Evolutionary conservation across 257 asterid genomes (phyloP).

Genomic region (Solanum sejunctum): DNA sequence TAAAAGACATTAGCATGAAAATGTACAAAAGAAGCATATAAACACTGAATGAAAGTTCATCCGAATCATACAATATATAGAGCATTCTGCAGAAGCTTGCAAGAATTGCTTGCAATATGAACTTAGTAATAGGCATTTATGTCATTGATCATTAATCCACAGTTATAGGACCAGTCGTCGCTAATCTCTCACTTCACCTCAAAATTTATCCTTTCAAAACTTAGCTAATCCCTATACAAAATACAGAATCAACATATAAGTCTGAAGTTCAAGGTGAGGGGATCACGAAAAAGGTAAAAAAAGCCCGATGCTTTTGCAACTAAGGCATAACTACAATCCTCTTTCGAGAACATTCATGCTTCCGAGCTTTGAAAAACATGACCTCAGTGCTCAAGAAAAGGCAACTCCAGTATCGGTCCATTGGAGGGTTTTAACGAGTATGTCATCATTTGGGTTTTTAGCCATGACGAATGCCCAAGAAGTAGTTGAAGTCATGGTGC

Average conservation of each 20-base stretch:
- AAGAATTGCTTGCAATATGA: neutral
- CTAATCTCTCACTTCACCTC: neutral
- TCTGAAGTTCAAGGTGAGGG: neutral
- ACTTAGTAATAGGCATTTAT: neutral
- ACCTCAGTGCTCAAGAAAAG: neutral
- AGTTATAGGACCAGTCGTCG: neutral
- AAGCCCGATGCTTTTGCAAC: neutral
- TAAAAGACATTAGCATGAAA: neutral
- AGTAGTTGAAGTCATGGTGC: slow-evolving; percentile 86
- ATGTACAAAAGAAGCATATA: neutral
- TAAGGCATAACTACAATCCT: neutral
- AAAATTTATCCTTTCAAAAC: neutral
- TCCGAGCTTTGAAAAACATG: neutral
- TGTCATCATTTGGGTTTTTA: neutral
- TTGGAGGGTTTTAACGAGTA: neutral
- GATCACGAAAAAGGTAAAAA: neutral
- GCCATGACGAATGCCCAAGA: slow-evolving; percentile 56
- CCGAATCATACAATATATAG: neutral
- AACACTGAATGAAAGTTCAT: neutral
- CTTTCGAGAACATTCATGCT: neutral
- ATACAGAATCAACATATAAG: neutral
- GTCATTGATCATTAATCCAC: neutral
- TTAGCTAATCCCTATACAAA: neutral
- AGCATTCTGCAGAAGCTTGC: neutral
- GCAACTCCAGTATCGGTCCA: neutral